Base-by-base conservation (phyloP, 208 protist genomes). In the Trypanosoma brucei region DNA sequence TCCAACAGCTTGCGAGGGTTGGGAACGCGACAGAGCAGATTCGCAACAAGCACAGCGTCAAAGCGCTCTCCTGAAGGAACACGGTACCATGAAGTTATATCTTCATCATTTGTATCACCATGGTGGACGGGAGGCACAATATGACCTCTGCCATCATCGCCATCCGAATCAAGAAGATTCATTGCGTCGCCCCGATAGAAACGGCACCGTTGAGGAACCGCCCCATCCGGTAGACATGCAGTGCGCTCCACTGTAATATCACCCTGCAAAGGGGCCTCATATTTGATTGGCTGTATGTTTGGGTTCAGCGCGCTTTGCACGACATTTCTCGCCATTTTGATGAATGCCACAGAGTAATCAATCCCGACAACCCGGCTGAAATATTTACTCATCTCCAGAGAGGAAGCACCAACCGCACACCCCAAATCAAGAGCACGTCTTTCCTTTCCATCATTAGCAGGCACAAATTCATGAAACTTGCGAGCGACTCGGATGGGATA, bases 21-120 rank as follows among this genome's bases (percentile, higher is more conserved):
- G 9, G 80, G 83, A 36, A 96, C 75, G 55, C 91, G 87, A 59
- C 85, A 84, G 39, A 96, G 78, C 9, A 96, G 69, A 57, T 96
- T 95, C 33, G 78, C 65, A 50, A 76, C 86, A 7, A 96, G 62
- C 30, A 94, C 77, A 35, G 76, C 83, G 46, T 93, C 87, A 54
- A 95, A 93, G 38, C 64, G 72, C 58, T 87, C 85, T 2, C 70
- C 82, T 42, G 50, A 34, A 39, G 76, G 61, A 48, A 72, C 71
- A 59, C 82, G 77, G 72, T 78, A 86, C 66, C 73, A 80, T n/a
- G 48, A 68, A 6, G 83, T 72, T 22, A 22, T 22, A 22, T 22
- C 22, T 46, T 46, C 42, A 46, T 11, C 42, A 46, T 11, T 46
- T 6, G 8, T 14, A 57, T 86, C 81, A 13, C 36, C 55, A 55